phyloP scores from a whole-genome alignment of 1,284 basidiomycete species.

The Irpex sp. region DNA sequence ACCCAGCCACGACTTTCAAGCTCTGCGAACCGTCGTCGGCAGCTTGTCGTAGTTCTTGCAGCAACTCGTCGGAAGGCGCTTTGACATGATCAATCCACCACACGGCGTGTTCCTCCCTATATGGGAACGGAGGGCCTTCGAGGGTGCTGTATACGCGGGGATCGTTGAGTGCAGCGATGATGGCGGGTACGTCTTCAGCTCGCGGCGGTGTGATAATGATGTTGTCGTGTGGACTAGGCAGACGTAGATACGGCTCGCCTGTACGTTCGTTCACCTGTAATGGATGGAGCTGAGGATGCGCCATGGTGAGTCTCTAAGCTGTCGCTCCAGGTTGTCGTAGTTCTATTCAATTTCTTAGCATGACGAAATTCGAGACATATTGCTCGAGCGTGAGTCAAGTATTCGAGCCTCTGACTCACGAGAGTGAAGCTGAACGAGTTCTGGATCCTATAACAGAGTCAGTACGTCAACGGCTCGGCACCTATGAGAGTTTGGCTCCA shows the following conservation, averaged over 20 bases:
- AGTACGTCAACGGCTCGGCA: background rate
- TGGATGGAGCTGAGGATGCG: constrained; percentile 2
- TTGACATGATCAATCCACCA: constrained; percentile 26
- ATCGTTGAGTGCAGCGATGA: constrained; percentile 40
- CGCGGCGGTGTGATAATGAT: constrained; percentile 54
- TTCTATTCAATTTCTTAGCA: too few species aligned
- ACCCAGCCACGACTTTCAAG: constrained; percentile 29
- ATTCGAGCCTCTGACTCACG: background rate
- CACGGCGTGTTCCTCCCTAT: constrained; percentile 36
- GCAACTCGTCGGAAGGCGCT: constrained; percentile 21
- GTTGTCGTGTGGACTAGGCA: constrained; percentile 34
- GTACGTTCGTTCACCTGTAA: constrained; percentile 9
- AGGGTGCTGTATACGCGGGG: constrained; percentile 40
- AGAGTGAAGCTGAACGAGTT: background rate
- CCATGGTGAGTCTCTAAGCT: too few species aligned
- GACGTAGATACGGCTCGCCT: constrained; percentile 23
- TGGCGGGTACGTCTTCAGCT: constrained; percentile 31
- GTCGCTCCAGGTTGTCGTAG: too few species aligned
- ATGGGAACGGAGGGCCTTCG: constrained; percentile 49
- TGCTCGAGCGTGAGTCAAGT: background rate
- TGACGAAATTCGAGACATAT: too few species aligned
- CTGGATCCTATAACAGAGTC: background rate
- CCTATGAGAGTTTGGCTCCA: background rate
- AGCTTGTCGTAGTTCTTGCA: constrained; percentile 33
- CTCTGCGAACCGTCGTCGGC: constrained; percentile 17